These are phyloP conservation scores for Anastatica hierochuntica DNA, from an alignment of 345 rosid genomes.

Conservation along the genomic window DNA sequence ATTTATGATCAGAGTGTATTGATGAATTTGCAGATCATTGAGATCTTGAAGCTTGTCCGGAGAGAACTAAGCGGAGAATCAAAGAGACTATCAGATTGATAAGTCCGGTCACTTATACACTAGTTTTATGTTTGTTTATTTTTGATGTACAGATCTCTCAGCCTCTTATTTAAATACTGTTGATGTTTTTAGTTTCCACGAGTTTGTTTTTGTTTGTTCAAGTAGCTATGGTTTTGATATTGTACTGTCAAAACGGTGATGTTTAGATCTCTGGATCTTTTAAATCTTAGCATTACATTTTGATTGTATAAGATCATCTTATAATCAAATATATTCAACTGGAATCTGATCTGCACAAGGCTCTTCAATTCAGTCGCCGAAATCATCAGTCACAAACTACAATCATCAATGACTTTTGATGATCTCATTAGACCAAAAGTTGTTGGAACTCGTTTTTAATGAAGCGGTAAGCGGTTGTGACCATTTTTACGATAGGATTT, in stretches of 20 bases:
- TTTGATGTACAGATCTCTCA: slow-evolving; percentile 16
- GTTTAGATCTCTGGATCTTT: no score
- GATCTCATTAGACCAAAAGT: no score
- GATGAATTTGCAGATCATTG: slow-evolving; percentile 53
- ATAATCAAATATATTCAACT: no score
- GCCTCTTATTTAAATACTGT: background rate
- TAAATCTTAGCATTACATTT: no score
- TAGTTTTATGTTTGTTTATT: background rate
- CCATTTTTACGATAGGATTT: no score
- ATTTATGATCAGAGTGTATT: background rate
- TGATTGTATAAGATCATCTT: no score
- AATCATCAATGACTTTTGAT: no score
- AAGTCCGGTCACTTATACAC: background rate
- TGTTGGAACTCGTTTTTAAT: no score
- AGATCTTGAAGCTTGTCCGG: slow-evolving; percentile 69
- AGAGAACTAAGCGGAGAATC: slow-evolving; percentile 70
- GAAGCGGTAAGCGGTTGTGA: no score
- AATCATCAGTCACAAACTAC: no score
- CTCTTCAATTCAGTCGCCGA: no score
- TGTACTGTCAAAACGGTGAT: slow-evolving; percentile 1
- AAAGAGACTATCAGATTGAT: slow-evolving; percentile 29
- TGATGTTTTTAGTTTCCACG: slow-evolving; percentile 20
- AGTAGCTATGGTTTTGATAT: slow-evolving; percentile 6
- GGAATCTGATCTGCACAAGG: no score
- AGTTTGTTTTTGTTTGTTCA: background rate